Percentiles rank a stretch among this genome's conserved stretches.
These are phyloP conservation scores for Didymella segeticola DNA, from an alignment of 2,329 filamentous ascomycete species.

Conservation along the genomic window DNA sequence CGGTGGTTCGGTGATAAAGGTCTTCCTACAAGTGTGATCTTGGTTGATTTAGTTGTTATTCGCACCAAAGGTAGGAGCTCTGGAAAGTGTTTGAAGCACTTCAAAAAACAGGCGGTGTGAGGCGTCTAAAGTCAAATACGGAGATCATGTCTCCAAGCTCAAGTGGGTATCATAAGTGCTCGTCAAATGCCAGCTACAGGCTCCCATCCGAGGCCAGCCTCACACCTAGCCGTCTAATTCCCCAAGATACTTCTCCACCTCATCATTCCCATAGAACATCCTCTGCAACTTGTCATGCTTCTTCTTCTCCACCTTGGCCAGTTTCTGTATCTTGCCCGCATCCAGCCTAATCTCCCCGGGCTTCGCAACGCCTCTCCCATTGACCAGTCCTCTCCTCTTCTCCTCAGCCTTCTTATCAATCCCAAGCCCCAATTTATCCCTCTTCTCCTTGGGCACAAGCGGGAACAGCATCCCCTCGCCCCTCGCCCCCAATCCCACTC, in stretches of 20 bases:
- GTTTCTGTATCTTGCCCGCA: constrained; percentile 72
- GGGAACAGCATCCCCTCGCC: constrained; percentile 77
- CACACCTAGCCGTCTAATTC: constrained; percentile 26
- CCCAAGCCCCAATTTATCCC: constrained; percentile 77
- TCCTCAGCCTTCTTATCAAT: constrained; percentile 51
- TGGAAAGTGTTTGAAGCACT: too few species aligned
- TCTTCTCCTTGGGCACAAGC: constrained; percentile 74
- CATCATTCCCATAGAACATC: constrained; percentile 77
- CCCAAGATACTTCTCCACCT: constrained; percentile 76
- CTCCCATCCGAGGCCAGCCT: too few species aligned
- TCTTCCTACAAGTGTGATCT: too few species aligned
- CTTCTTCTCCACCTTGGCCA: constrained; percentile 67
- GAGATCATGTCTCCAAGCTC: neutral
- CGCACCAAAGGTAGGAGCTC: too few species aligned
- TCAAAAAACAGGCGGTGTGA: too few species aligned
- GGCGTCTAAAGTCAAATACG: too few species aligned
- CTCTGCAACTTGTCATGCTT: constrained; percentile 69
- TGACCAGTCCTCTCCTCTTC: constrained; percentile 42
- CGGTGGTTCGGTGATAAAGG: too few species aligned
- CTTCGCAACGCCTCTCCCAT: constrained; percentile 40
- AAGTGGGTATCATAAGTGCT: too few species aligned
- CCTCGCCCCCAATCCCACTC: constrained; percentile 72
- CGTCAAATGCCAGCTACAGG: too few species aligned
- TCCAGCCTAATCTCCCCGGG: constrained; percentile 59
- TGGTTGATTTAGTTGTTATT: too few species aligned